These are phyloP conservation scores for Arctostaphylos glauca DNA, from an alignment of 148 eudicot species.

Conservation along the genomic window DNA sequence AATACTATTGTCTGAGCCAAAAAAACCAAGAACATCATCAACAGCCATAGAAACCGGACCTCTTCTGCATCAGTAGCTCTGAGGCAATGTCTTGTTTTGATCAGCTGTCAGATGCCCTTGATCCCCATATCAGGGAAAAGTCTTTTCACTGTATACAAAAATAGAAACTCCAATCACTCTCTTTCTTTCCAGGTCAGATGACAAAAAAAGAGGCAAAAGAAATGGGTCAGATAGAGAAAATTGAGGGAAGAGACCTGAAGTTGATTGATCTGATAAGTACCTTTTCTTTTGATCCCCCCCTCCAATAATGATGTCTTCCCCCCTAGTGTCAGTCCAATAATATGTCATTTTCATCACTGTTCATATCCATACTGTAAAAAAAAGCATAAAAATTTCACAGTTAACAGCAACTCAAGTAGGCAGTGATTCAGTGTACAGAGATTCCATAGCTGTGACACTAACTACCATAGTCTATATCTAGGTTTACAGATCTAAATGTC, in stretches of 20 bases:
- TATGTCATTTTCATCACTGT: slow-evolving; percentile 17
- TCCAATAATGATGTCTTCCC: slow-evolving; percentile 28
- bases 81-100: slow-evolving; percentile 21
- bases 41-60: slow-evolving; percentile 16
- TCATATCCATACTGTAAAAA: slow-evolving; percentile 17
- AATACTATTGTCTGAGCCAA: slow-evolving; percentile 5
- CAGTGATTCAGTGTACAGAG: background rate
- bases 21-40: slow-evolving; percentile 11
- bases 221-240: slow-evolving; percentile 22
- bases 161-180: slow-evolving; percentile 10
- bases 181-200: slow-evolving; percentile 32
- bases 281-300: slow-evolving; percentile 33
- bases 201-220: slow-evolving; percentile 20
- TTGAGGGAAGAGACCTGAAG: slow-evolving; percentile 23
- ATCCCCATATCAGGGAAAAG: slow-evolving; percentile 21
- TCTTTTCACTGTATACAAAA: slow-evolving; percentile 24
- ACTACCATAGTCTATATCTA: background rate
- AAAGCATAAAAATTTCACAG: background rate
- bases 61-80: slow-evolving; percentile 7
- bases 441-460: background rate
- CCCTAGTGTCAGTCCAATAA: slow-evolving; percentile 14
- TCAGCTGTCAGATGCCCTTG: slow-evolving; percentile 26
- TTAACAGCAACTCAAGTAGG: background rate
- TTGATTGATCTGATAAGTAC: slow-evolving; percentile 18
- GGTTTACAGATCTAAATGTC: background rate